Percentiles rank a stretch among this genome's conserved stretches.
These are phyloP conservation scores for Knufia fluminis DNA, from an alignment of 2,329 filamentous ascomycete genomes.

Conservation along the genomic window DNA sequence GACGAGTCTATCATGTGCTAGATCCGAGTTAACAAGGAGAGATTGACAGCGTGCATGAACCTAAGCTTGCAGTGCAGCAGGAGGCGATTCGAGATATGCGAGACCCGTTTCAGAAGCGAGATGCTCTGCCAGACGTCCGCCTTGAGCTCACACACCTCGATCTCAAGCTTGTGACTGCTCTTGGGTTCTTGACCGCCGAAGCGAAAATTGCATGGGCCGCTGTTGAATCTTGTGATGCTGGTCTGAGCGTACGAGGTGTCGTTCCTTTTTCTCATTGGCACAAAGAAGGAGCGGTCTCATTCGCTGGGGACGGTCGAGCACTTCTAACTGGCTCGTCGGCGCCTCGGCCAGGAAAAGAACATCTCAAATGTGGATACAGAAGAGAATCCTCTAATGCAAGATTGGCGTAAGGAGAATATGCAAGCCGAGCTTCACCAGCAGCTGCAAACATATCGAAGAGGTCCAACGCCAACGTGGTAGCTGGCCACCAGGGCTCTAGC, in stretches of 20 bases:
- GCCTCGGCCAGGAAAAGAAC: background rate
- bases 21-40: background rate
- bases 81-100: background rate
- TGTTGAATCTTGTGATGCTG: background rate
- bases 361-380: background rate
- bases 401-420: background rate
- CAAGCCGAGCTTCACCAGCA: background rate
- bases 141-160: background rate
- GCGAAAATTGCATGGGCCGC: background rate
- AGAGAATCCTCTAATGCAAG: background rate
- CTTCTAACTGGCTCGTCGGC: background rate
- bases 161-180: background rate
- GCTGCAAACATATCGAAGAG: background rate
- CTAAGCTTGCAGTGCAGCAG: background rate
- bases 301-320: background rate
- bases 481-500: background rate
- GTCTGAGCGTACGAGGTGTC: background rate
- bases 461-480: background rate
- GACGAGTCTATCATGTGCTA: background rate
- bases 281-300: background rate
- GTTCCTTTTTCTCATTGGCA: background rate
- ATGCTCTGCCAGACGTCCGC: background rate
- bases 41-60: constrained; percentile 3
- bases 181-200: background rate
- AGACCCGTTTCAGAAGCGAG: constrained; percentile 5